Evolutionary conservation across 805 yeast genomes (phyloP), one percentile per base, ranked within the genome.

Genomic region (Tetrapisispora namnaoensis): DNA sequence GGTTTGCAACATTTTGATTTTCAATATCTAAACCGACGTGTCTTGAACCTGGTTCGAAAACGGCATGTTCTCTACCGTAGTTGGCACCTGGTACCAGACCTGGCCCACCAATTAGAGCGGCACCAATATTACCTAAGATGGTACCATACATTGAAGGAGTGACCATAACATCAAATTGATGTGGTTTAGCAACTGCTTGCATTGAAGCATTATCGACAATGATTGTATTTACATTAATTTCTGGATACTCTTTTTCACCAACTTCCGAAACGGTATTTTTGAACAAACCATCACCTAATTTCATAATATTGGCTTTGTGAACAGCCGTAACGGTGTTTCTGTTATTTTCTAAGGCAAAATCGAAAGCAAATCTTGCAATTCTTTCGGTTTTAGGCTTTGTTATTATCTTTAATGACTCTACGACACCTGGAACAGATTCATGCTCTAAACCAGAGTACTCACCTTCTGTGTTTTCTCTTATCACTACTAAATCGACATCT

Each of bases 381-480:
- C 99, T 83, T 79, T 93, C 99, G 50, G 96, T 84, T 76, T 91
- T 90, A 74, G 79, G 78, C 72, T 86, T 82, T 61, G 98, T 91
- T 76, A 91, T 85, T 70, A 93, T 87, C 76, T 93, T 91, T 62
- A 90, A 76, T 39, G 96, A 86, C 77, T 91, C 98, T 57, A 93
- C 98, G 56, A 91, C 96, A 72, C 96, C 98, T 57, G 95, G 95
- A 62, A 87, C 93, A 44, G 96, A 86, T 71, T 85, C 93, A 74
- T 93, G 98, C 78, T 91, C 99, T 63, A 93, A 78, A 63, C 98
- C 98, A 46, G 98, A 90, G 77, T 91, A 91, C 75, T 91, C 99
- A 77, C 99, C 99, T 73, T 93, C 98, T 57, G 99, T 91, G 82
- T 93, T 93, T 76, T 93, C 99, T 80, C 99, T 89, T 70, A 93